Percentiles rank a stretch among this genome's conserved stretches.
Evolutionary conservation across 2,329 filamentous ascomycete species (phyloP).

Genomic region (Xylariaceae sp.): DNA sequence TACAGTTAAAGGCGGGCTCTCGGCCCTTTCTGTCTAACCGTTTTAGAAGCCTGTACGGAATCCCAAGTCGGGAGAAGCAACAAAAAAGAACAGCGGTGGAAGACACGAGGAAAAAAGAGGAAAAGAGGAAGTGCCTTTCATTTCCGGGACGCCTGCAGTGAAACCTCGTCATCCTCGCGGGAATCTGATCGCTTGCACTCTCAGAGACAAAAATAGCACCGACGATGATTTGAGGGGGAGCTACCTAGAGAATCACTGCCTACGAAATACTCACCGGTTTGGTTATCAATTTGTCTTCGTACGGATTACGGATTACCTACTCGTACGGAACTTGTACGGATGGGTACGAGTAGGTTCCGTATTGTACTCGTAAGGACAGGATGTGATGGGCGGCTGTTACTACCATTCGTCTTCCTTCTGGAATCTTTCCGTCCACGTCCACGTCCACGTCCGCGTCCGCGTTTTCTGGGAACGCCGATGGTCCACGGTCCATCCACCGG

Average conservation of each 20-base stretch:
- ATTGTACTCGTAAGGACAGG: too few species aligned
- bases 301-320: too few species aligned
- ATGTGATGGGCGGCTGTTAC: slow-evolving; percentile 2
- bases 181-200: background rate
- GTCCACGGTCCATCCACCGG: slow-evolving; percentile 13
- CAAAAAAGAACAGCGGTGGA: background rate
- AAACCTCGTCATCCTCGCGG: background rate
- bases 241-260: slow-evolving; percentile 12
- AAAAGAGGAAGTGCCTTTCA: background rate
- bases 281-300: too few species aligned
- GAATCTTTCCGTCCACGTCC: slow-evolving; percentile 20
- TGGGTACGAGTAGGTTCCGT: too few species aligned
- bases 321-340: too few species aligned
- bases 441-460: background rate
- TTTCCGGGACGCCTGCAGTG: slow-evolving; percentile 9
- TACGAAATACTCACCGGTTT: too few species aligned
- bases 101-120: background rate
- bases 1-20: background rate
- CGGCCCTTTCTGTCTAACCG: background rate
- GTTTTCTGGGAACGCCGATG: slow-evolving; percentile 8
- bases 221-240: slow-evolving; percentile 2
- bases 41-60: background rate
- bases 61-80: background rate
- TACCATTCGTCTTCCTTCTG: slow-evolving; percentile 17
- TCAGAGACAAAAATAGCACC: background rate